Conservation (phyloP, 108 stramenopile species). For the Cyclotella cryptica region DNA sequence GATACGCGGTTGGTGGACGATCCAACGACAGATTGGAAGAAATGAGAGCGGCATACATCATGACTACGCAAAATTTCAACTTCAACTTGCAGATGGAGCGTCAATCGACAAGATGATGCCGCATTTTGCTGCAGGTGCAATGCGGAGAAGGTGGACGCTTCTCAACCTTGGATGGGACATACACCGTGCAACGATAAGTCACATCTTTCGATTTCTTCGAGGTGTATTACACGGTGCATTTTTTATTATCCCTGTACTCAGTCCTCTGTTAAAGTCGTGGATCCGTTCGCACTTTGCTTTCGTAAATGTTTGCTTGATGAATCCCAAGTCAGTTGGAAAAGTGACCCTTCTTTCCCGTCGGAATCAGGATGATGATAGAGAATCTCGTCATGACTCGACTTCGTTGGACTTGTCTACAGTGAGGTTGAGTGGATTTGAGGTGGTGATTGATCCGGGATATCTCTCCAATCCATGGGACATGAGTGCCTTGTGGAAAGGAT, state of each 20-base stretch:
- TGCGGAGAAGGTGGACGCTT: constrained; percentile 34
- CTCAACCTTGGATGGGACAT: constrained; percentile 17
- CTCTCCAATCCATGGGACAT: constrained; percentile 57
- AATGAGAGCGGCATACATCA: not conserved
- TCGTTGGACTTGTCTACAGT: constrained; percentile 34
- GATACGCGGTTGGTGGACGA: constrained; percentile 31
- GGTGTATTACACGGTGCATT: not conserved
- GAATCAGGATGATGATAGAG: constrained; percentile 20
- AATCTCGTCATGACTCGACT: constrained; percentile 24
- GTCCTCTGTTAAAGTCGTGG: constrained; percentile 16
- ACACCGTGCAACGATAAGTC: constrained; percentile 5
- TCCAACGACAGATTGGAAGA: not conserved
- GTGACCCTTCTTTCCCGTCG: constrained; percentile 30
- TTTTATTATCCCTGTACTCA: not conserved
- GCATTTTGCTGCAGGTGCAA: constrained; percentile 44
- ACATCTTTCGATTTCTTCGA: not conserved
- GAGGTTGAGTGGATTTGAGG: constrained; percentile 51
- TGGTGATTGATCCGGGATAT: constrained; percentile 65
- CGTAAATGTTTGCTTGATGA: constrained; percentile 53
- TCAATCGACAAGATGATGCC: constrained; percentile 48
- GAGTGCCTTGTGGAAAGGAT: constrained; percentile 47
- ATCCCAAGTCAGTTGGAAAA: constrained; percentile 43
- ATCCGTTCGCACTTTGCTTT: constrained; percentile 40
- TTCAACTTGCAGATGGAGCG: constrained; percentile 50
- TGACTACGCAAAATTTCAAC: constrained; percentile 32